phyloP scores from a whole-genome alignment of 2,329 filamentous ascomycete species.

The Alternaria rosae region DNA sequence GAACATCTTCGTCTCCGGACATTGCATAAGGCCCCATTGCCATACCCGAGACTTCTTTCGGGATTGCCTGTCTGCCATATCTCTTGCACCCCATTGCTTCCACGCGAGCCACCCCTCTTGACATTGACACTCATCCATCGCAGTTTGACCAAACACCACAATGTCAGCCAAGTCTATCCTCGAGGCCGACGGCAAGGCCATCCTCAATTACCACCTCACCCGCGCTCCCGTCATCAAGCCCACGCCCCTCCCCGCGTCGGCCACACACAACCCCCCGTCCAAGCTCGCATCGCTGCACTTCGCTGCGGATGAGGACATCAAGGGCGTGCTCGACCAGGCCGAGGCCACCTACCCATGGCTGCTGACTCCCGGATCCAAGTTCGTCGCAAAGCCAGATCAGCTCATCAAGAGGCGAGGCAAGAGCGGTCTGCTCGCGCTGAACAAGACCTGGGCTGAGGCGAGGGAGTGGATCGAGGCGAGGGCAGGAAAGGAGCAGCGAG shows the following conservation, averaged over 20 bases:
- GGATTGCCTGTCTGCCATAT: slow-evolving; percentile 15
- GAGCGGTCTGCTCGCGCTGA: slow-evolving; percentile 93
- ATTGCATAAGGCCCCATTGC: slow-evolving; percentile 25
- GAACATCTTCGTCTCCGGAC: slow-evolving; percentile 26
- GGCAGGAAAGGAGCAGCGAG: slow-evolving; percentile 89
- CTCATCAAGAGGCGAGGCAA: slow-evolving; percentile 99
- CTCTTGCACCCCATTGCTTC: slow-evolving; percentile 18
- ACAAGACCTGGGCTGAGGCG: slow-evolving; percentile 96
- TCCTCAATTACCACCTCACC: slow-evolving; percentile 99
- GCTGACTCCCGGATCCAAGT: slow-evolving; percentile 80
- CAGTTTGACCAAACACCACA: slow-evolving; percentile 48
- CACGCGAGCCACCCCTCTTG: slow-evolving; percentile 20
- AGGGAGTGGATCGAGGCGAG: slow-evolving; percentile 92
- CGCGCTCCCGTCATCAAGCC: slow-evolving; percentile 97
- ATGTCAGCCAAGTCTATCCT: slow-evolving; percentile 98
- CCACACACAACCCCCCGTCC: slow-evolving; percentile 90
- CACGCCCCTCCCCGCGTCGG: slow-evolving; percentile 82
- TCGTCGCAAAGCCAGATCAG: slow-evolving; percentile 99
- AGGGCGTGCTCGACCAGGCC: slow-evolving; percentile 89
- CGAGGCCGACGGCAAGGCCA: slow-evolving; percentile 99
- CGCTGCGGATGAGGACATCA: slow-evolving; percentile 83
- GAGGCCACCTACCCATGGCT: slow-evolving; percentile 98
- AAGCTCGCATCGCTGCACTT: slow-evolving; percentile 94
- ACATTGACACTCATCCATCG: slow-evolving; percentile 32
- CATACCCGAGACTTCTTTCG: slow-evolving; percentile 23